Evolutionary conservation across 179 eudicot genomes (phyloP), one percentile per base, ranked within the genome.

Genomic region (Silene coronaria): DNA sequence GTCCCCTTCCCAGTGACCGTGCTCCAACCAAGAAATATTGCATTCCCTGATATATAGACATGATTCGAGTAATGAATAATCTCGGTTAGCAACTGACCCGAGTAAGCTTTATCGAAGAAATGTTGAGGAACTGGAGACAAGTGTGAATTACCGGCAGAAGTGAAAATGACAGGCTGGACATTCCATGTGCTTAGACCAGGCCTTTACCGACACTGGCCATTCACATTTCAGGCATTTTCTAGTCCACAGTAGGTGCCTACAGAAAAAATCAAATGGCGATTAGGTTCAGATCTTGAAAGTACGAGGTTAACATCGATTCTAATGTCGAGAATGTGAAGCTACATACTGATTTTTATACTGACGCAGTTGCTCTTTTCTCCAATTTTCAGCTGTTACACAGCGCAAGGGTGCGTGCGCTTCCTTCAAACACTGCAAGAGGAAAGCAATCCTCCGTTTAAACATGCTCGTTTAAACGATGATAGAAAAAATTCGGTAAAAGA

Each of bases 391-490:
- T 16, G 24, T 30, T 5, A 26, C 7, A 57, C 82, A 80, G 55
- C 51, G 42, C 11, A 55, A 13, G 3, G 82, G 82, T 13, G 76
- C 62, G 34, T 80, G 82, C n/a, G 76, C 38, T 59, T 80, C 82
- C 45, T 71, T 66, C 16, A 21, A 13, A 66, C 82, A 75, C 82
- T 80, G 57, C 64, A 76, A 64, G 55, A 45, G 23, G 51, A 77
- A 77, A 28, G 61, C 11, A 7, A 45, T 5, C 13, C 17, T 38
- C 21, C 8, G 24, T 4, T n/a, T 24, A 19, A 34, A 1, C n/a
- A 38, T 34, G 58, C 12, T 30, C 3, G 58, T 51, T 12, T 21
- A 32, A 64, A 17, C 1, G 3, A 64, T 4, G 12, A 67, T 16
- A 5, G 0, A 36, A 38, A 19, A 0, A 10, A 5, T 66, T 6